These are phyloP conservation scores for Rhynchosporium agropyri DNA, from an alignment of 2,329 filamentous ascomycete species.

Conservation along the genomic window DNA sequence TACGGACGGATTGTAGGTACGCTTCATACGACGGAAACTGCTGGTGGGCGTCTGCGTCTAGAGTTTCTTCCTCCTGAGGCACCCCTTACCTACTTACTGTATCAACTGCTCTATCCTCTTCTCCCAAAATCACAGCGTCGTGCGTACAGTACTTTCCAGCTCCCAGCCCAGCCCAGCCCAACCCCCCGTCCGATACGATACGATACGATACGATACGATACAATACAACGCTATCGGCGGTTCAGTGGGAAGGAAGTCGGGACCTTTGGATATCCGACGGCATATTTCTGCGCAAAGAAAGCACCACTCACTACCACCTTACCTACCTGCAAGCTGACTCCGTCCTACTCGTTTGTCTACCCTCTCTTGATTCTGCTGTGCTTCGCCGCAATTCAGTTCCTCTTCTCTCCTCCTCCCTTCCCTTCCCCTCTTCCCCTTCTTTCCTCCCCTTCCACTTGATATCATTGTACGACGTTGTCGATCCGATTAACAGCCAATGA, in stretches of 20 bases:
- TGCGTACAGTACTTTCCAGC: too few relatives aligned
- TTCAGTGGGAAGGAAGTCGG: not conserved
- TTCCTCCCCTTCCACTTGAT: too few relatives aligned
- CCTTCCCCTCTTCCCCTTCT: not conserved
- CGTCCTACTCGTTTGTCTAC: not conserved
- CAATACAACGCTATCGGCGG: too few relatives aligned
- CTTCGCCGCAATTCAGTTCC: not conserved
- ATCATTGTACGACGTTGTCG: not conserved
- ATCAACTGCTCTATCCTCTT: not conserved
- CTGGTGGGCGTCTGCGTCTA: too few relatives aligned
- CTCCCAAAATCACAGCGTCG: not conserved
- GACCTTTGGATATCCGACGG: conserved; percentile 14
- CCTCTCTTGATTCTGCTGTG: not conserved
- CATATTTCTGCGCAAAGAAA: conserved; percentile 14
- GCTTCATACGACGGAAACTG: too few relatives aligned
- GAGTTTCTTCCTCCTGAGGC: too few relatives aligned
- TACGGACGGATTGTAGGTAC: too few relatives aligned
- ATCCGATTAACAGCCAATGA: not conserved
- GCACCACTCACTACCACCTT: not conserved
- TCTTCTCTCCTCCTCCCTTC: conserved; percentile 3
- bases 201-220: too few relatives aligned
- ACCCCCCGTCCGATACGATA: not conserved
- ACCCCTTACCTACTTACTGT: too few relatives aligned
- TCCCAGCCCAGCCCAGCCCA: not conserved
- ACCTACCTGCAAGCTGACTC: not conserved